Percentiles rank a stretch among this genome's conserved stretches.
Evolutionary conservation across 345 rosid genomes (phyloP).

Genomic region (Draba incana): DNA sequence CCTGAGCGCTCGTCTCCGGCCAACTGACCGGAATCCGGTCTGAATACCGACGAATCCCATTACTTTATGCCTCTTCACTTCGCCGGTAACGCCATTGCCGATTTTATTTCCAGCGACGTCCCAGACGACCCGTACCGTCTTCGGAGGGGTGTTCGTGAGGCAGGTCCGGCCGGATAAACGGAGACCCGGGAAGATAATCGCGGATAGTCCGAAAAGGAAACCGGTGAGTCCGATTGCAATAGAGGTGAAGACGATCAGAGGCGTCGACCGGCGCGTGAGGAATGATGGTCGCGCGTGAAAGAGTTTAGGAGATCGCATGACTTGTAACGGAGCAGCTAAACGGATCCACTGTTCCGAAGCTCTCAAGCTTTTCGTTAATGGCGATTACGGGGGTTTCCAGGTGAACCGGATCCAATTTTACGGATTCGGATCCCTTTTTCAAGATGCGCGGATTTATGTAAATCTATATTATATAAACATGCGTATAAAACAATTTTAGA

Average conservation of each 20-base stretch:
- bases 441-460: neutral
- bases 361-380: slow-evolving; percentile 32
- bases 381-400: slow-evolving; percentile 8
- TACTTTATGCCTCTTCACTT: slow-evolving; percentile 62
- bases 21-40: slow-evolving; percentile 73
- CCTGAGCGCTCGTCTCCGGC: slow-evolving; percentile 75
- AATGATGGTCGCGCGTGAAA: slow-evolving; percentile 53
- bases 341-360: slow-evolving; percentile 17
- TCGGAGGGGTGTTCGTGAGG: slow-evolving; percentile 45
- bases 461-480: neutral
- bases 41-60: slow-evolving; percentile 93
- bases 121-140: slow-evolving; percentile 70
- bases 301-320: slow-evolving; percentile 70
- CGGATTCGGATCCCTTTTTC: slow-evolving; percentile 35
- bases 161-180: slow-evolving; percentile 40
- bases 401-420: slow-evolving; percentile 34
- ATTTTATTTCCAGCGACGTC: slow-evolving; percentile 41
- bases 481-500: neutral
- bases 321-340: slow-evolving; percentile 14
- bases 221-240: slow-evolving; percentile 67
- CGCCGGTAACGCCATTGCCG: slow-evolving; percentile 26
- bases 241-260: slow-evolving; percentile 49
- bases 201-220: slow-evolving; percentile 60
- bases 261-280: slow-evolving; percentile 53
- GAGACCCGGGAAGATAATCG: slow-evolving; percentile 46